Evolutionary conservation across 805 yeast genomes (phyloP).

Genomic region (Kodamaea sagamina): DNA sequence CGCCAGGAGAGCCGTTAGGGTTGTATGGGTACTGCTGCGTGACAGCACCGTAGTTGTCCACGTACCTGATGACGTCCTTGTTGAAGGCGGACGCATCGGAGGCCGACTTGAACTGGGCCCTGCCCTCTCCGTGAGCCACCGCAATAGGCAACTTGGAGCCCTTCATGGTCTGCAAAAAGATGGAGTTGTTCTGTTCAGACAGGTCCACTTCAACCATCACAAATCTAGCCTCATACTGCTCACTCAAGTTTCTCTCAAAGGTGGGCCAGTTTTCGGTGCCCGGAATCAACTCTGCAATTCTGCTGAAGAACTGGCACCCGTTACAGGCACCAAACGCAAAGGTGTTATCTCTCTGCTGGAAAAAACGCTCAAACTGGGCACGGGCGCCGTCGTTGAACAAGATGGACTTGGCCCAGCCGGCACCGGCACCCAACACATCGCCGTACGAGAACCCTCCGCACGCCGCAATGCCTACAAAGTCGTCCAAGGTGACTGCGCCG

Average conservation of each 20-base stretch:
- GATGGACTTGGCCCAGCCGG: slow-evolving; percentile 98
- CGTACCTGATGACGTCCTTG: slow-evolving; percentile 68
- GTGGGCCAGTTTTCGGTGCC: slow-evolving; percentile 96
- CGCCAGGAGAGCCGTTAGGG: slow-evolving; percentile 94
- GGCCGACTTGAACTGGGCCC: slow-evolving; percentile 65
- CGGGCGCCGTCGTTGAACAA: slow-evolving; percentile 78
- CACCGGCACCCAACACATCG: slow-evolving; percentile 98
- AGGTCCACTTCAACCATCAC: slow-evolving; percentile 76
- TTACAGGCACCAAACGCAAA: slow-evolving; percentile 98
- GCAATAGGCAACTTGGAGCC: slow-evolving; percentile 96
- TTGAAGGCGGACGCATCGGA: slow-evolving; percentile 50
- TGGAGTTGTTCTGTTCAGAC: slow-evolving; percentile 50
- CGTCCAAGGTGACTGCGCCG: slow-evolving; percentile 70
- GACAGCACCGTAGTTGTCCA: slow-evolving; percentile 85
- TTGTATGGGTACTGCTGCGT: slow-evolving; percentile 88
- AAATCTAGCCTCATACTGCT: slow-evolving; percentile 96
- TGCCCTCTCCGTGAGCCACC: slow-evolving; percentile 98
- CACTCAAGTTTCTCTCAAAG: slow-evolving; percentile 86
- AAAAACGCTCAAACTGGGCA: slow-evolving; percentile 73
- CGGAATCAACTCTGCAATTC: slow-evolving; percentile 83
- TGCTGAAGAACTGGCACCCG: slow-evolving; percentile 94
- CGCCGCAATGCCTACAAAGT: slow-evolving; percentile 92
- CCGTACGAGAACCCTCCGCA: slow-evolving; percentile 99
- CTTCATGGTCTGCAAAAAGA: slow-evolving; percentile 86
- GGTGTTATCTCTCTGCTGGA: slow-evolving; percentile 84